Evolutionary conservation across 768 basidiomycete genomes (phyloP).

Genomic region (Nidularia pulvinata): DNA sequence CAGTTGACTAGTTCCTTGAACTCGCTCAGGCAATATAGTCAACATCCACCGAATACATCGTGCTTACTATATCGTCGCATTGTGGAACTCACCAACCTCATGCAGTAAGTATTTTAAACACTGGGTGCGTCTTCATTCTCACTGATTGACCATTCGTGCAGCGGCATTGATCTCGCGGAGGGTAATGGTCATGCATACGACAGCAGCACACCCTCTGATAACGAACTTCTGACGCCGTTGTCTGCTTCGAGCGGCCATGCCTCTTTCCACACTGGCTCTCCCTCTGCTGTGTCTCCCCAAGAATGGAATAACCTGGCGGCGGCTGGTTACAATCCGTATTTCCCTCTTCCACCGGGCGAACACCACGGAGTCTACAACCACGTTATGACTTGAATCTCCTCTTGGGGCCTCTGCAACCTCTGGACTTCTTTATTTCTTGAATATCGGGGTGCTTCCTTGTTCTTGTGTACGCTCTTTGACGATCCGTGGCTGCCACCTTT

Average conservation of each 20-base stretch:
- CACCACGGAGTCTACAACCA: conserved; percentile 58
- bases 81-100: conserved; percentile 56
- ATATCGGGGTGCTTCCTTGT: too few relatives aligned
- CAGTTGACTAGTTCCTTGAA: conserved; percentile 59
- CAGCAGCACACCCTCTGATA: conserved; percentile 61
- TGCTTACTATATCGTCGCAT: conserved; percentile 62
- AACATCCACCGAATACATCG: conserved; percentile 50
- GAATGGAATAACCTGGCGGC: conserved; percentile 62
- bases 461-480: too few relatives aligned
- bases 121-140: conserved; percentile 5
- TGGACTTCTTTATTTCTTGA: too few relatives aligned
- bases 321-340: conserved; percentile 67
- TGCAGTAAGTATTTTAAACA: conserved; percentile 54
- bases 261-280: conserved; percentile 43
- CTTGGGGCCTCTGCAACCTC: neutral
- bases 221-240: conserved; percentile 56
- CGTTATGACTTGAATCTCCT: conserved; percentile 46
- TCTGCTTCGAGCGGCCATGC: conserved; percentile 49
- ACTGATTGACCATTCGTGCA: conserved; percentile 11
- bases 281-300: conserved; percentile 48
- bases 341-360: conserved; percentile 50
- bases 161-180: conserved; percentile 51
- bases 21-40: conserved; percentile 60
- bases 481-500: too few relatives aligned
- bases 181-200: conserved; percentile 50